Conservation (phyloP, 352 stramenopile genomes). For the Aphanomyces stellatus region DNA sequence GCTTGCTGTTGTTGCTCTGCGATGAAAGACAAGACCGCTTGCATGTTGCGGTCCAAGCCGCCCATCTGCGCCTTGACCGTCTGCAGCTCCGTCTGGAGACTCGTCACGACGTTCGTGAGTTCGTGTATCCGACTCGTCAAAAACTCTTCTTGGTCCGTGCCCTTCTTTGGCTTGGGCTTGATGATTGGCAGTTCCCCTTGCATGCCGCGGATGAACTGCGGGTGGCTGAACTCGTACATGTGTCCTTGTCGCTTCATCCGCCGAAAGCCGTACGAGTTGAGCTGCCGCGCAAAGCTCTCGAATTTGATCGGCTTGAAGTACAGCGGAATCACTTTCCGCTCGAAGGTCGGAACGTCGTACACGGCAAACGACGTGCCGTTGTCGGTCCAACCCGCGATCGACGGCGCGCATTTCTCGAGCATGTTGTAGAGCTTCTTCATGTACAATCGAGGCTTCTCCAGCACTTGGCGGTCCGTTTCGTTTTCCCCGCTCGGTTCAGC, state of each 20-base stretch:
- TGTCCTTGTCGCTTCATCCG: conserved; percentile 5
- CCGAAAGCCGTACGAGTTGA: conserved; percentile 86
- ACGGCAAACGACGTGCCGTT: conserved; percentile 81
- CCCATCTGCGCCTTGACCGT: not conserved
- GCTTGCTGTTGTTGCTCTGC: not conserved
- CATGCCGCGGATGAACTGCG: conserved; percentile 9
- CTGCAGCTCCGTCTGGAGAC: not conserved
- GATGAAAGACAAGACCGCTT: not conserved
- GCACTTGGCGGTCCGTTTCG: conserved; percentile 1
- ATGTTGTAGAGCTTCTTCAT: conserved; percentile 90
- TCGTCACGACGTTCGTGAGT: conserved; percentile 9
- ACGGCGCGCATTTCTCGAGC: conserved; percentile 66
- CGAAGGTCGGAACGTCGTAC: conserved; percentile 79
- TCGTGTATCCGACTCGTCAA: conserved; percentile 12
- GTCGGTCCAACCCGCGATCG: conserved; percentile 68
- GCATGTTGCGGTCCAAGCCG: conserved; percentile 5
- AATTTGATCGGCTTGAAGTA: conserved; percentile 93
- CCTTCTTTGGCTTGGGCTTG: conserved; percentile 11
- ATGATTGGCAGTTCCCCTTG: not conserved
- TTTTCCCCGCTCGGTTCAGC: not conserved
- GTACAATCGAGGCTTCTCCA: conserved; percentile 48
- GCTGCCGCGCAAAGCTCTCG: conserved; percentile 84
- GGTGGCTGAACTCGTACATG: conserved; percentile 12
- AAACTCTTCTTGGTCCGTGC: conserved; percentile 9
- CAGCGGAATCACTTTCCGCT: conserved; percentile 78